These are phyloP conservation scores for Pichia eremophila DNA, from an alignment of 805 yeast genomes.

Conservation along the genomic window DNA sequence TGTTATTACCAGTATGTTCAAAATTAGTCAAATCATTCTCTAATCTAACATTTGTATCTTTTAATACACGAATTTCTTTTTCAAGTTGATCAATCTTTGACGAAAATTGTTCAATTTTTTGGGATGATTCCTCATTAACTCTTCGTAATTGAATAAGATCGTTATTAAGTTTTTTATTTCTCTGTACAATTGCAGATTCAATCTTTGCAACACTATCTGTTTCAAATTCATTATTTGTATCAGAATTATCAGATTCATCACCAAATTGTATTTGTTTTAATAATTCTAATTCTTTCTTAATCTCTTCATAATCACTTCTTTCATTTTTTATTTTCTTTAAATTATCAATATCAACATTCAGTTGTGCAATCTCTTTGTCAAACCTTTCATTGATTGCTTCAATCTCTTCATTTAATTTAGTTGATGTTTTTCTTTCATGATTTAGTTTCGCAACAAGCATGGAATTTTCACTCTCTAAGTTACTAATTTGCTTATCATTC, in stretches of 20 bases:
- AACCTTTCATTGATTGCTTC: constrained; percentile 27
- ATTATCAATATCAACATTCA: constrained; percentile 39
- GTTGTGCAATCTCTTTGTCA: constrained; percentile 37
- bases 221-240: constrained; percentile 16
- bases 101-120: constrained; percentile 34
- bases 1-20: constrained; percentile 30
- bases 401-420: constrained; percentile 17
- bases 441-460: constrained; percentile 49
- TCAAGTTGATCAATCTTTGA: constrained; percentile 25
- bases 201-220: constrained; percentile 38
- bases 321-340: constrained; percentile 41
- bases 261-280: constrained; percentile 74
- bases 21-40: constrained; percentile 65
- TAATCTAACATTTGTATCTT: constrained; percentile 45
- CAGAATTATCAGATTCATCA: constrained; percentile 25
- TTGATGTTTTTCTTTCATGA: constrained; percentile 31
- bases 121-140: constrained; percentile 38
- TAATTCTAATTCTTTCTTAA: constrained; percentile 66
- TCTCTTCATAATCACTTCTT: constrained; percentile 67
- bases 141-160: constrained; percentile 62
- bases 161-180: constrained; percentile 64
- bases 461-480: constrained; percentile 63
- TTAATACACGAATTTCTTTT: constrained; percentile 33
- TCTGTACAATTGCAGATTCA: constrained; percentile 38
- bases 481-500: constrained; percentile 38